phyloP scores from a whole-genome alignment of 2,329 filamentous ascomycete genomes.

The Fonsecaea erecta region DNA sequence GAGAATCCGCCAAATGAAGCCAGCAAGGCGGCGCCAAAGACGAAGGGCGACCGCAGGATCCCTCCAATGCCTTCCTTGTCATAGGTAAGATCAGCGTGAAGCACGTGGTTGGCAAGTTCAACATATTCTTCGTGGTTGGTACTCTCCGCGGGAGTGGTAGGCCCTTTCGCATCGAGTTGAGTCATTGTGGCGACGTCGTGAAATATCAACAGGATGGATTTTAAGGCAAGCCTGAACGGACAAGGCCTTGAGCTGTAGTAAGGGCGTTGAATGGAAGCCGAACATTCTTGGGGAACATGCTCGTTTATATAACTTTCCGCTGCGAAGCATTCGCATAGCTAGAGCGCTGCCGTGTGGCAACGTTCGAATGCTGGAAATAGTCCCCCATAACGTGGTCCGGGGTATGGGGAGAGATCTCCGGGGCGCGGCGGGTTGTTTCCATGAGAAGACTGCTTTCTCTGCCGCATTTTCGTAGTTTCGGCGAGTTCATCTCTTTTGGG shows the following conservation, averaged over 20 bases:
- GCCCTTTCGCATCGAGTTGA: neutral
- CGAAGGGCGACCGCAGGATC: conserved; percentile 46
- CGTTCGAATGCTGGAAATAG: neutral
- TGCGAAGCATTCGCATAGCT: neutral
- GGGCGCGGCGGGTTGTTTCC: no score
- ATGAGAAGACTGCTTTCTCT: no score
- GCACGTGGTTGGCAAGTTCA: neutral
- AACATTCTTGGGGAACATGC: neutral
- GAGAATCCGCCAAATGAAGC: conserved; percentile 50
- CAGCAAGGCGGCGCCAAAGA: conserved; percentile 51
- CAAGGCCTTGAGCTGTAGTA: neutral
- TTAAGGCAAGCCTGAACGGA: neutral
- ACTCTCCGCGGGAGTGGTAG: neutral
- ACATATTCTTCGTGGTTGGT: neutral
- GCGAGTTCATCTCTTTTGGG: neutral
- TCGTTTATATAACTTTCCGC: neutral
- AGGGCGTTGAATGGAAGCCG: neutral
- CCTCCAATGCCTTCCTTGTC: conserved; percentile 27
- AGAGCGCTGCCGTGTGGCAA: neutral
- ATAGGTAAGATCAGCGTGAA: neutral
- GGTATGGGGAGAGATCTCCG: neutral
- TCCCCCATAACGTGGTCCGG: neutral
- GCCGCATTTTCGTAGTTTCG: neutral
- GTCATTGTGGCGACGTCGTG: neutral
- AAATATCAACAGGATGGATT: neutral